Evolutionary conservation across 768 basidiomycete genomes (phyloP).

Genomic region (Kwoniella dejecticola): DNA sequence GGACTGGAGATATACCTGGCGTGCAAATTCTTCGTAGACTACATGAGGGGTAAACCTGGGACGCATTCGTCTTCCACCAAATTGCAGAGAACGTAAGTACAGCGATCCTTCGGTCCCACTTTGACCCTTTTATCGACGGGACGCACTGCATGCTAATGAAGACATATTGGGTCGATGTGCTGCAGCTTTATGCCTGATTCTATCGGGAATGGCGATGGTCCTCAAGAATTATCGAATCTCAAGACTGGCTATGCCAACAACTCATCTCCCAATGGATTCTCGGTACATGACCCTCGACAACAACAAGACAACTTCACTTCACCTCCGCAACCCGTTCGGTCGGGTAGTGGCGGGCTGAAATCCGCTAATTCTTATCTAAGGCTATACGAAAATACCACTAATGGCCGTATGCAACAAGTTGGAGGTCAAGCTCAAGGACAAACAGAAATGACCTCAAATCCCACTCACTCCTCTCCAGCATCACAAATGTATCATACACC

Average conservation of each 20-base stretch:
- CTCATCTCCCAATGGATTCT: background rate
- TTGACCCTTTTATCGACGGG: no score
- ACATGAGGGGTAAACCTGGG: constrained; percentile 54
- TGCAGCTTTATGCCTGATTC: constrained; percentile 18
- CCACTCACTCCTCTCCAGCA: background rate
- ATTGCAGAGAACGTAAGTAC: constrained; percentile 34
- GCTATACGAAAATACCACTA: constrained; percentile 1
- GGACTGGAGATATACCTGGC: constrained; percentile 66
- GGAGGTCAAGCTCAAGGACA: no score
- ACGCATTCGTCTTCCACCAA: constrained; percentile 30
- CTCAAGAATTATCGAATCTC: constrained; percentile 6
- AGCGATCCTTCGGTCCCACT: no score
- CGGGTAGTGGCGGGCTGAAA: background rate
- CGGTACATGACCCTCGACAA: background rate
- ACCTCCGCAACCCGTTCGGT: background rate
- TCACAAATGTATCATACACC: constrained; percentile 1
- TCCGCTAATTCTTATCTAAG: constrained; percentile 18
- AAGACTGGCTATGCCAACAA: background rate
- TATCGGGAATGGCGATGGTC: background rate
- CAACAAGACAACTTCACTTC: background rate
- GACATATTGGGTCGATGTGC: background rate
- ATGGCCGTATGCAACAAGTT: no score
- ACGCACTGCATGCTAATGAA: background rate
- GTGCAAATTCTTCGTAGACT: constrained; percentile 65
- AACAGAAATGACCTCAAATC: no score